Percentiles rank a stretch among this genome's conserved stretches.
Conservation (phyloP, 352 stramenopile species). For the Phytophthora brassicae region DNA sequence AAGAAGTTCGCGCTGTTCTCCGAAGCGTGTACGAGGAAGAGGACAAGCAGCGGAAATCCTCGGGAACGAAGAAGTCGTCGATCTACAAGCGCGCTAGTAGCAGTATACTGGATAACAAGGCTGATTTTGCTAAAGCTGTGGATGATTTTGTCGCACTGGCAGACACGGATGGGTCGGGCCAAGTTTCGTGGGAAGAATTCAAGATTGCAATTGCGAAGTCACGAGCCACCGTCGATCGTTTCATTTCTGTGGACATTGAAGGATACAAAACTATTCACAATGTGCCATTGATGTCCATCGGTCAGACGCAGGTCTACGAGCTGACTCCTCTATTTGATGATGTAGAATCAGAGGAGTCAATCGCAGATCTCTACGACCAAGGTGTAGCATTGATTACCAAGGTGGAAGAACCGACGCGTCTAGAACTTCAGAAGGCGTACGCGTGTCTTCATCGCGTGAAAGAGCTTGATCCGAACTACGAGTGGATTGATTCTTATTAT, state of each 20-base stretch:
- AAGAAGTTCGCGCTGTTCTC: constrained; percentile 78
- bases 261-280: constrained; percentile 67
- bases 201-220: constrained; percentile 83
- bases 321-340: constrained; percentile 75
- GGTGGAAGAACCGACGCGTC: constrained; percentile 49
- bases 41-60: constrained; percentile 46
- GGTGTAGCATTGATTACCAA: constrained; percentile 69
- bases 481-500: constrained; percentile 88
- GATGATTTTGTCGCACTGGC: constrained; percentile 80
- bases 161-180: constrained; percentile 74
- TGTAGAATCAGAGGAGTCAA: constrained; percentile 63
- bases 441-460: constrained; percentile 73
- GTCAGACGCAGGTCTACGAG: constrained; percentile 79
- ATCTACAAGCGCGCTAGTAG: constrained; percentile 45
- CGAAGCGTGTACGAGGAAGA: constrained; percentile 74
- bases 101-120: constrained; percentile 57
- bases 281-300: constrained; percentile 66
- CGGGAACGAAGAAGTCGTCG: constrained; percentile 30
- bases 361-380: constrained; percentile 68
- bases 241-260: constrained; percentile 77
- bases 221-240: constrained; percentile 64
- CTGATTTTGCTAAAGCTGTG: constrained; percentile 56
- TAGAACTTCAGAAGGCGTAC: constrained; percentile 74
- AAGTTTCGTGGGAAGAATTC: constrained; percentile 88
- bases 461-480: constrained; percentile 69